These are phyloP conservation scores for Cenchrus americanus DNA, from an alignment of 176 grass and related monocot genomes.

Conservation along the genomic window DNA sequence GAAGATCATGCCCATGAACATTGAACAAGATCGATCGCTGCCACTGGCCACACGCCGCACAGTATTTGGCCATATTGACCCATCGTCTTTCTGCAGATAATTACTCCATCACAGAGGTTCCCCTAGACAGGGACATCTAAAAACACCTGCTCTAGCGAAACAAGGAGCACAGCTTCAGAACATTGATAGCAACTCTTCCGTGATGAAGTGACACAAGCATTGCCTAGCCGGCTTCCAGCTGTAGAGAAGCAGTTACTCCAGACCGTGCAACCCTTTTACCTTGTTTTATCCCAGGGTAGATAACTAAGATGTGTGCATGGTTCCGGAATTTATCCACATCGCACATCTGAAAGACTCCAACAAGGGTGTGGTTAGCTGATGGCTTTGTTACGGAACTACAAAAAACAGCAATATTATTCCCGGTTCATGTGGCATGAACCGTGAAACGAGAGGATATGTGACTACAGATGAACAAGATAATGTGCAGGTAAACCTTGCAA, in stretches of 20 bases:
- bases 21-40: slow-evolving; percentile 4
- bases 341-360: background rate
- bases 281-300: background rate
- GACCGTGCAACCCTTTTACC: too few relatives aligned
- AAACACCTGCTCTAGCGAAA: background rate
- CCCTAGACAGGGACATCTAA: background rate
- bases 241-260: background rate
- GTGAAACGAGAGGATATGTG: background rate
- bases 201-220: background rate
- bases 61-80: background rate
- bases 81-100: background rate
- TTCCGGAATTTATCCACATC: background rate
- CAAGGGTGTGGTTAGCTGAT: background rate
- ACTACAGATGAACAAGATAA: background rate
- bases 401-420: background rate
- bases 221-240: background rate
- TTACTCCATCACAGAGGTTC: background rate
- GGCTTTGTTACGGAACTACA: background rate
- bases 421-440: too few relatives aligned
- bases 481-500: background rate
- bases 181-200: background rate
- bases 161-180: background rate
- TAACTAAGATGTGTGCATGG: background rate
- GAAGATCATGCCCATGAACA: background rate
- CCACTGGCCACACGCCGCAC: background rate